These are phyloP conservation scores for Thermomucor indicae-seudaticae DNA, from an alignment of 371 early-diverging fungal species.

Conservation along the genomic window DNA sequence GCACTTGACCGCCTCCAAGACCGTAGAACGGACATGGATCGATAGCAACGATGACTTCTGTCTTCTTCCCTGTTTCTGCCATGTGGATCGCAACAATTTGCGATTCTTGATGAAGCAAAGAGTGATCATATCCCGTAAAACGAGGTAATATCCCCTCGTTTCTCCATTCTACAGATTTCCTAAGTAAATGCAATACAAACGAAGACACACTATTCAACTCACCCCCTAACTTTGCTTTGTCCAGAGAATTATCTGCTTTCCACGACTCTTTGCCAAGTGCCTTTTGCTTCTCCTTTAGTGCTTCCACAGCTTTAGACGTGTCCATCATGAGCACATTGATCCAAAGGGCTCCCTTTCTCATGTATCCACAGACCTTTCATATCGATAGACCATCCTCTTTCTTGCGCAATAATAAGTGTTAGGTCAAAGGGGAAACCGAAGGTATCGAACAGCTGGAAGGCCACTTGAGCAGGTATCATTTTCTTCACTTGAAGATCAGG, in stretches of 20 bases:
- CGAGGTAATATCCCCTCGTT: constrained; percentile 37
- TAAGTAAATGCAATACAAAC: too few relatives aligned
- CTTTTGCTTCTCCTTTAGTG: constrained; percentile 49
- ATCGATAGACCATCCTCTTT: constrained; percentile 70
- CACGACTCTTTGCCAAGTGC: constrained; percentile 54
- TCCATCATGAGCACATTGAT: background rate
- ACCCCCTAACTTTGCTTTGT: constrained; percentile 34
- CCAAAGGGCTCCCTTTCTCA: background rate
- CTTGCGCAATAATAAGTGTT: constrained; percentile 64
- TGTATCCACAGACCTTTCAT: constrained; percentile 30
- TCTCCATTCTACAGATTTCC: constrained; percentile 34
- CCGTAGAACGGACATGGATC: constrained; percentile 77
- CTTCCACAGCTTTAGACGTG: constrained; percentile 44
- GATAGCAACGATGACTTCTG: constrained; percentile 49
- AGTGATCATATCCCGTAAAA: constrained; percentile 55
- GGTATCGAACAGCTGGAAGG: constrained; percentile 72
- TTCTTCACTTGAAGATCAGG: constrained; percentile 29
- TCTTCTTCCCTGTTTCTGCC: constrained; percentile 26
- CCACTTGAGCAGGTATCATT: constrained; percentile 47
- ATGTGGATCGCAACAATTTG: constrained; percentile 48
- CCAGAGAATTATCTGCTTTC: constrained; percentile 33
- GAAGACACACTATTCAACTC: too few relatives aligned
- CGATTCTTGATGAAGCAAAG: constrained; percentile 41
- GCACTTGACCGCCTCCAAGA: constrained; percentile 71
- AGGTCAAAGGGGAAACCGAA: constrained; percentile 79